Base-by-base conservation (phyloP, 2,329 filamentous ascomycete genomes). In the Xylaria sp. region DNA sequence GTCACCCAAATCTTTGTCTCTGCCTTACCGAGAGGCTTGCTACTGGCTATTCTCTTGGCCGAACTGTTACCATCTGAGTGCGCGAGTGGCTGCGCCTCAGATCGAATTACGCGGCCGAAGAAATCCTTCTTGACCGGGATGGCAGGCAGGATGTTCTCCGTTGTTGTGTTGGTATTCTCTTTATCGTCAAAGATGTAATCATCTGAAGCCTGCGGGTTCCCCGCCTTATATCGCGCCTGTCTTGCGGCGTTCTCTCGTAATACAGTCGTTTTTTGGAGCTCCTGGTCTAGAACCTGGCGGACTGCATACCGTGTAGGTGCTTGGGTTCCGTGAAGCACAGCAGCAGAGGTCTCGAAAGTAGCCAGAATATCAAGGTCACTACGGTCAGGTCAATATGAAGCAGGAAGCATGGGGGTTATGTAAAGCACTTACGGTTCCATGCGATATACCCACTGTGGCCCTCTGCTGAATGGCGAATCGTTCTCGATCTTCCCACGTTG, bases 281-380 rank as follows among this genome's bases (percentile, higher is more conserved):
- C 94, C 74, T 95, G 92, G 71, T 97, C 93, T 1, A 99, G 83
- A 8, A 97, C 93, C 75, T 97, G 94, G 21, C 95, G 88, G 5
- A 99, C 90, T 1, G 94, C 94, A 72, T 92, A 99, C n/a, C 95
- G 87, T 0, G 92, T 92, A 0, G 91, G 92, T 0, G 87, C 87
- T 9, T 86, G 85, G 2, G 85, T 84, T 37, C 82, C 79, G 15
- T 85, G 78, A 2, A 81, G 70, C 3, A 83, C 78, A 3, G 86
- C 79, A 2, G 83, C 78, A 7, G 83, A 85, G 0, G 92, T 92
- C 68, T 91, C 88, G 69, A 91, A 98, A 0, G 85, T 84, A 1
- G 90, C 83, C 0, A 98, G 83, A 8, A 85, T 81, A 75, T 99
- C 95, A n/a, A 99, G 82, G 59, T 87, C 83, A 46, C 85, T 87